Conservation (phyloP, 2,329 filamentous ascomycete genomes). For the Aspergillus pseudoglaucus region DNA sequence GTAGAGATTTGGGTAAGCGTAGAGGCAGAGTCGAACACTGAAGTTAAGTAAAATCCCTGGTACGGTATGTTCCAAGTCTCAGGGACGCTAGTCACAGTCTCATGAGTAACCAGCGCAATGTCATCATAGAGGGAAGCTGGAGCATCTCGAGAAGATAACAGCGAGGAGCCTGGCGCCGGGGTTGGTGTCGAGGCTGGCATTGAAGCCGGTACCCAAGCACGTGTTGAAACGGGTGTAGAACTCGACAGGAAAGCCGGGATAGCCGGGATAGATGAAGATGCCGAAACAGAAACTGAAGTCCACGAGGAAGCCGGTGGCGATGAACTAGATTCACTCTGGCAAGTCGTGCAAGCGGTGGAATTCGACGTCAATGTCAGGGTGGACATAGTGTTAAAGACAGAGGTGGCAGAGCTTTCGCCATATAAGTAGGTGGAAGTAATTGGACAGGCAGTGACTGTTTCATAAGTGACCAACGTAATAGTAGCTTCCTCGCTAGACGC, state of each 20-base stretch:
- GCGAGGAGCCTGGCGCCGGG: background rate
- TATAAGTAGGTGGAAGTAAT: constrained; percentile 33
- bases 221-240: background rate
- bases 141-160: too few species aligned
- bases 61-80: background rate
- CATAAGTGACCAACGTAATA: constrained; percentile 15
- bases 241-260: background rate
- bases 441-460: constrained; percentile 27
- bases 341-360: constrained; percentile 5
- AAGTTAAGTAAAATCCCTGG: too few species aligned
- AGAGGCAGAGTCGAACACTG: too few species aligned
- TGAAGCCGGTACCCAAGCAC: background rate
- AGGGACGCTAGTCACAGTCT: background rate
- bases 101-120: background rate
- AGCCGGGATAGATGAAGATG: background rate
- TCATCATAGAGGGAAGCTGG: too few species aligned
- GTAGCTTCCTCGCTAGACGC: constrained; percentile 4
- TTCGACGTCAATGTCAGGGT: constrained; percentile 27
- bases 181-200: background rate
- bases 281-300: background rate
- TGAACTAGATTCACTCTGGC: too few species aligned
- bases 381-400: constrained; percentile 54
- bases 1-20: too few species aligned
- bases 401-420: constrained; percentile 45
- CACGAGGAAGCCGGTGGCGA: constrained; percentile 3